Base-by-base conservation (phyloP, 1,139 yeast genomes). In the Blastobotrys persicus region DNA sequence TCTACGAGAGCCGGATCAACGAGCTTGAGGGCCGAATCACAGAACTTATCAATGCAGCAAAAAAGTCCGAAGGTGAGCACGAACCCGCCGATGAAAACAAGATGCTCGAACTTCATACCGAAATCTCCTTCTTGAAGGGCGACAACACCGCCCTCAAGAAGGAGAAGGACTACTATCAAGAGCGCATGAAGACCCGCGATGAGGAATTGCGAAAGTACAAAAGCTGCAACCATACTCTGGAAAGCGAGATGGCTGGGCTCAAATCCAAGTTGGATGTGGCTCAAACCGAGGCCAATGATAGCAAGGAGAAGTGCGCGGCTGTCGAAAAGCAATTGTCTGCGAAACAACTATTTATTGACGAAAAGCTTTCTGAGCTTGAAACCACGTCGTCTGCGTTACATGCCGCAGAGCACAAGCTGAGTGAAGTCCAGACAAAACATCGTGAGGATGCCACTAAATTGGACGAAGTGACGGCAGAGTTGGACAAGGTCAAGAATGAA, bases 1-100 rank as follows among this genome's bases (percentile, higher is more conserved):
- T 48, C 32, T 57, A 53, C 40, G 57, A 54, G 28, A 44, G 50
- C 6, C 53, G 54, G 26, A 57, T 58, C 32, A 44, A 44, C 9
- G 60, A 54, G 40, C 50, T 57, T 13, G 59, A 57, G 38, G 95
- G 55, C 3, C 38, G 44, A 44, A 49, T 51, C 33, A 23, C 45
- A 6, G 49, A 47, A 33, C 39, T 47, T 7, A 28, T 47, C 18
- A 50, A 46, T 26, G 42, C 49, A 3, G 45, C 51, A 35, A 31
- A 46, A 33, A 12, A 32, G 42, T 16, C 41, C 7, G 41, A 19
- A 7, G 31, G 17, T 17, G 38, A 42, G 20, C n/a, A n/a, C n/a
- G 48, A 40, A 20, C 23, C 11, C 35, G 42, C 42, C 32, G 3
- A 31, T 35, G 18, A 41, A 18, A 48, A 51, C 23, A 50, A 54